Percentiles rank a stretch among this genome's conserved stretches.
Conservation (phyloP, 495 filamentous ascomycete genomes). For the Podospora pseudoanserina region DNA sequence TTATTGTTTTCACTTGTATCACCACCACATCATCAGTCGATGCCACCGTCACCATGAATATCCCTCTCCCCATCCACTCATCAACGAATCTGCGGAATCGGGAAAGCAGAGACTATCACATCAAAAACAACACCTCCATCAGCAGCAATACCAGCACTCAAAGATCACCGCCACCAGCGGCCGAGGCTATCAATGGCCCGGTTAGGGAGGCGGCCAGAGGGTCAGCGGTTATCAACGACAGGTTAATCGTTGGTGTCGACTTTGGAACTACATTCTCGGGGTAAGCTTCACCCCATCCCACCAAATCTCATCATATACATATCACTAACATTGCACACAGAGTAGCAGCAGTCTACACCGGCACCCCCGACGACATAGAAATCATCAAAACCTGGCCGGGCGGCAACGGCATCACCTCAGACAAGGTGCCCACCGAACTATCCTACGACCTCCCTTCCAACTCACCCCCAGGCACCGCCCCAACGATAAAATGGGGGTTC, state of each 20-base stretch:
- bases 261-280: conserved; percentile 70
- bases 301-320: not conserved
- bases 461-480: conserved; percentile 32
- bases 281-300: conserved; percentile 37
- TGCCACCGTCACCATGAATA: conserved; percentile 36
- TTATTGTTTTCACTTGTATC: conserved; percentile 8
- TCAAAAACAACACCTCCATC: conserved; percentile 23
- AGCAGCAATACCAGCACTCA: not conserved
- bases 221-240: conserved; percentile 44
- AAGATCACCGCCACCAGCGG: conserved; percentile 47
- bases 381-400: conserved; percentile 81
- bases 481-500: conserved; percentile 66
- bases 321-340: conserved; percentile 33
- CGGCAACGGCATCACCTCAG: conserved; percentile 67
- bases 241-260: conserved; percentile 63
- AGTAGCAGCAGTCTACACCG: conserved; percentile 71
- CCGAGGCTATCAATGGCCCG: conserved; percentile 54
- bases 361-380: conserved; percentile 71
- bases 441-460: conserved; percentile 47
- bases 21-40: not conserved
- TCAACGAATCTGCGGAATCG: conserved; percentile 48
- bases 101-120: conserved; percentile 54
- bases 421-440: conserved; percentile 65
- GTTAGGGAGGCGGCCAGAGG: conserved; percentile 50
- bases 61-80: conserved; percentile 48